Conservation (phyloP, 345 rosid genomes). For the Reutealis trisperma region DNA sequence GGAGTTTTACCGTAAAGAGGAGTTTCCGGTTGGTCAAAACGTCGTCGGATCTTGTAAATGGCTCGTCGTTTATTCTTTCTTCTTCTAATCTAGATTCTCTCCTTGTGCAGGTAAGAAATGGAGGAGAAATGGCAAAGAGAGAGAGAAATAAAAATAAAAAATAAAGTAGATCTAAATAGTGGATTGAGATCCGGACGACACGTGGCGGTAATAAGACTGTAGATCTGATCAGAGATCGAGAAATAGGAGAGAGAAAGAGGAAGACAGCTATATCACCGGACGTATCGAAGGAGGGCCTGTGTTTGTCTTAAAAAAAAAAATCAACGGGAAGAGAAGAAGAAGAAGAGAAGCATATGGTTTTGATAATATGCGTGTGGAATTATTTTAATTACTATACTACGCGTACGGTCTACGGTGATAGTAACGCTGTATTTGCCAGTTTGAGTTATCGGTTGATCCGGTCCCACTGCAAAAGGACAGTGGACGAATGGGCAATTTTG, state of each 20-base stretch:
- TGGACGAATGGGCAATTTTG: background rate
- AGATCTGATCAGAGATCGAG: constrained; percentile 16
- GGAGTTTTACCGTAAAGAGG: constrained; percentile 22
- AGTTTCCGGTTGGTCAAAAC: constrained; percentile 3
- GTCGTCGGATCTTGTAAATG: constrained; percentile 25
- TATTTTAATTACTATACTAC: constrained; percentile 11
- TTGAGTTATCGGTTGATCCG: background rate
- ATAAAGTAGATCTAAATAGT: constrained; percentile 9
- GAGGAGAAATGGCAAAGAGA: background rate
- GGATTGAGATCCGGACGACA: constrained; percentile 11
- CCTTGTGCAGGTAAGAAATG: background rate
- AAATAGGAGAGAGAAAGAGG: constrained; percentile 10
- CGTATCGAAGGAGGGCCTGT: constrained; percentile 10
- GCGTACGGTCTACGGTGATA: constrained; percentile 38
- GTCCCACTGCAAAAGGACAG: constrained; percentile 5
- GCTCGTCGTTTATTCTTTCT: background rate
- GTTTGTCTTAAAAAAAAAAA: constrained; percentile 27
- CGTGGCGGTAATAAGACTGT: constrained; percentile 21
- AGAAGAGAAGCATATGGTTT: background rate
- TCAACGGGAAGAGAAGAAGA: background rate
- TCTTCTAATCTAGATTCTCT: constrained; percentile 9
- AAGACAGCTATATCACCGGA: constrained; percentile 24
- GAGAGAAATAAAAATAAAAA: background rate
- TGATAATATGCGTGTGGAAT: constrained; percentile 6
- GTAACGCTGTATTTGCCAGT: background rate